Percentiles rank a stretch among this genome's conserved stretches.
Evolutionary conservation across 345 rosid genomes (phyloP).

Genomic region (Kernera saxatilis): DNA sequence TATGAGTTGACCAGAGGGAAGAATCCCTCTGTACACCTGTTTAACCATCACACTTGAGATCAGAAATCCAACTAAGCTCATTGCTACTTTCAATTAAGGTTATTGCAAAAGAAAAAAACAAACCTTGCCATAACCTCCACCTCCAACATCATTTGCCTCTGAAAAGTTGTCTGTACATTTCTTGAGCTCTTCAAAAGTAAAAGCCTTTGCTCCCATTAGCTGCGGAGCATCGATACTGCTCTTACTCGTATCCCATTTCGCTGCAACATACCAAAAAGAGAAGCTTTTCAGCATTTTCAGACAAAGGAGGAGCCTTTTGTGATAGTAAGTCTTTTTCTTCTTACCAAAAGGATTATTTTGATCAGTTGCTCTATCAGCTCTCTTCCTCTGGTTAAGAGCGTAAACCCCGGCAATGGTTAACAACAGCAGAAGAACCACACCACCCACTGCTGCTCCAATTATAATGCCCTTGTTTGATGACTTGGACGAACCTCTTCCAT

Average conservation of each 20-base stretch:
- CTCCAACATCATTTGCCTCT: constrained; percentile 60
- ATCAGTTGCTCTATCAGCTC: constrained; percentile 58
- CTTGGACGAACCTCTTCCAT: constrained; percentile 25
- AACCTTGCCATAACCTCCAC: constrained; percentile 95
- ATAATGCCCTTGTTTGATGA: constrained; percentile 45
- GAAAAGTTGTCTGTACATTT: constrained; percentile 66
- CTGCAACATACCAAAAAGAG: constrained; percentile 34
- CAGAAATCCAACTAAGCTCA: background rate
- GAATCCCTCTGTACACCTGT: constrained; percentile 73
- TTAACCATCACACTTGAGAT: background rate
- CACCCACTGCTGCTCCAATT: constrained; percentile 71
- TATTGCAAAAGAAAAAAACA: background rate
- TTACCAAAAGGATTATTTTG: constrained; percentile 73
- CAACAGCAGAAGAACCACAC: constrained; percentile 41
- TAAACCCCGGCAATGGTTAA: constrained; percentile 61
- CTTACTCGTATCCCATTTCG: constrained; percentile 57
- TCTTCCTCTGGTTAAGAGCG: constrained; percentile 62
- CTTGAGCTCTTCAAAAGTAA: constrained; percentile 67
- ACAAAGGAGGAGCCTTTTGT: background rate
- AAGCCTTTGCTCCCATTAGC: constrained; percentile 71
- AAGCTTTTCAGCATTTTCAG: background rate
- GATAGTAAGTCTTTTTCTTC: background rate
- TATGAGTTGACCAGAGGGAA: constrained; percentile 46
- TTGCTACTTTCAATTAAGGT: background rate
- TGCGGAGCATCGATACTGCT: constrained; percentile 59